A percentile compares a stretch with the other conserved stretches of the same genome.
Evolutionary conservation across 768 basidiomycete species (phyloP).

Genomic region (Leccinum obscurum): DNA sequence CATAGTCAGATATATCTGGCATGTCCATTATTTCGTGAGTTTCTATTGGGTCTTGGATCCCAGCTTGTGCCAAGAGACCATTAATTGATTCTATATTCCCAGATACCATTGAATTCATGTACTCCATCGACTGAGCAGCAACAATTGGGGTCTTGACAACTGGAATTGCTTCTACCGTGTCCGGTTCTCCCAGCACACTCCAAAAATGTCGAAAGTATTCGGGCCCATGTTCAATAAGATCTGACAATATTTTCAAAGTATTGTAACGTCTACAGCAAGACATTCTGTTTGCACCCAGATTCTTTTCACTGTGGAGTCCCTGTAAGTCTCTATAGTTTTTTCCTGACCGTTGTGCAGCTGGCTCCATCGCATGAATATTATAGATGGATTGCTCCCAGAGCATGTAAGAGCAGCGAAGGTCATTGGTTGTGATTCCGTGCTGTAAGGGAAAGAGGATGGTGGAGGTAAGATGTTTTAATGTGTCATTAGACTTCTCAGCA

Average conservation of each 20-base stretch:
- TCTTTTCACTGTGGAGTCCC: background rate
- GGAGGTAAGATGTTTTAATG: background rate
- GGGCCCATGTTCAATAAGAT: background rate
- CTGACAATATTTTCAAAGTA: background rate
- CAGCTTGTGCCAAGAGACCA: background rate
- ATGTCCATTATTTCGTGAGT: background rate
- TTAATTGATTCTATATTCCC: slow-evolving; percentile 2
- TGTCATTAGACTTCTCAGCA: background rate
- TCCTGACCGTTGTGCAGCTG: background rate
- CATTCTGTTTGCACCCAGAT: background rate
- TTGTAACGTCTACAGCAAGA: background rate
- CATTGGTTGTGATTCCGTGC: background rate
- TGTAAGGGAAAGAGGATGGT: background rate
- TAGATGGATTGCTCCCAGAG: background rate
- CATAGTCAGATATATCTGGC: background rate
- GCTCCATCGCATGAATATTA: background rate
- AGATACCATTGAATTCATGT: background rate
- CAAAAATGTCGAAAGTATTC: background rate
- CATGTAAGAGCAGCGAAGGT: background rate
- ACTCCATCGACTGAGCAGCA: background rate
- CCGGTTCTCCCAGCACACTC: background rate
- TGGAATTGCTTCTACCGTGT: background rate
- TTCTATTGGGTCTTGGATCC: background rate
- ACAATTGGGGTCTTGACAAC: slow-evolving; percentile 1
- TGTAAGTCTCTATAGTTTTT: background rate